Evolutionary conservation across 257 asterid species (phyloP).

Genomic region (Sherardia arvensis): DNA sequence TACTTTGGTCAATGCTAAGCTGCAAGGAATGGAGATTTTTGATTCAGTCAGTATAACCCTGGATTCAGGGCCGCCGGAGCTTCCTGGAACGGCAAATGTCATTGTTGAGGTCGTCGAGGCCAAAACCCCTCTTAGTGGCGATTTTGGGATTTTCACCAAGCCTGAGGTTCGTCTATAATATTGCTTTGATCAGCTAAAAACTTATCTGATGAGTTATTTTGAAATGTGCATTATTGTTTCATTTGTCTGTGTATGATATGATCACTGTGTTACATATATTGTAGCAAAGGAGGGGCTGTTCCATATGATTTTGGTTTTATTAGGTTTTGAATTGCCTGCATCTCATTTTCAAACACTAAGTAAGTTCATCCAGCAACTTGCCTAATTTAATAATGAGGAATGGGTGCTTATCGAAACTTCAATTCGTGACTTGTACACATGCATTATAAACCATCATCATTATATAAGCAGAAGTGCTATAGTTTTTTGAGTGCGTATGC

Average conservation of each 20-base stretch:
- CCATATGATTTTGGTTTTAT: neutral
- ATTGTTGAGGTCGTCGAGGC: slow-evolving; percentile 68
- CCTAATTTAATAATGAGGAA: neutral
- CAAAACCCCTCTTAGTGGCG: slow-evolving; percentile 48
- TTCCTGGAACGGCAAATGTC: slow-evolving; percentile 84
- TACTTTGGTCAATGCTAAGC: slow-evolving; percentile 40
- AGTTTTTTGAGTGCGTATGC: neutral
- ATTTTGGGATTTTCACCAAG: slow-evolving; percentile 60
- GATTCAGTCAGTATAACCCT: slow-evolving; percentile 69
- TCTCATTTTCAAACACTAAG: neutral
- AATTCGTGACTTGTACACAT: neutral
- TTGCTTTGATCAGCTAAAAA: neutral
- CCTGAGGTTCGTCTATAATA: slow-evolving; percentile 52
- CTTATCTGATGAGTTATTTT: neutral
- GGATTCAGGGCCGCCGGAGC: slow-evolving; percentile 84
- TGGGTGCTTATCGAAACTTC: neutral
- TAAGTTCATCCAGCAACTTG: neutral
- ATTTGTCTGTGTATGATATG: neutral
- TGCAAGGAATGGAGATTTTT: slow-evolving; percentile 59
- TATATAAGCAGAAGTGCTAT: neutral
- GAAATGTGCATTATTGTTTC: neutral
- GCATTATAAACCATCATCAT: neutral
- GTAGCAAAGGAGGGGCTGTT: neutral
- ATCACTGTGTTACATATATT: neutral
- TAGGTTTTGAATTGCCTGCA: neutral